These are phyloP conservation scores for Pulveroboletus sp. DNA, from an alignment of 768 basidiomycete species.

Conservation along the genomic window DNA sequence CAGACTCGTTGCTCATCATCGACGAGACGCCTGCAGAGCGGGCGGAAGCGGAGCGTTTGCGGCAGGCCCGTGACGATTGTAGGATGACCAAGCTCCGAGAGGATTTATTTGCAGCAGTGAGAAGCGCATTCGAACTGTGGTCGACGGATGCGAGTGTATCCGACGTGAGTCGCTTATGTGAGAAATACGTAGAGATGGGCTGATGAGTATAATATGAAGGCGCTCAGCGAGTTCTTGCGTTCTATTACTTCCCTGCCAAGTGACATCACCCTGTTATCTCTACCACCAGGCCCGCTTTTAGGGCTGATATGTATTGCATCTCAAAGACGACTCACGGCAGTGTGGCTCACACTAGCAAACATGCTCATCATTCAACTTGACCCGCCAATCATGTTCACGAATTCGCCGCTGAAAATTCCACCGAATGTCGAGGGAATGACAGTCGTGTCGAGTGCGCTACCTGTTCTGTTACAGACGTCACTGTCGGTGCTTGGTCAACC, in stretches of 20 bases:
- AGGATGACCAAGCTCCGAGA: conserved; percentile 60
- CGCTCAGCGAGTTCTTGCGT: conserved; percentile 77
- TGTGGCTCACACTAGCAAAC: conserved; percentile 80
- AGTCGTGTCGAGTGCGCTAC: conserved; percentile 52
- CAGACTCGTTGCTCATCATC: conserved; percentile 60
- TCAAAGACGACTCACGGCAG: conserved; percentile 66
- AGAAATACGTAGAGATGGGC: background rate
- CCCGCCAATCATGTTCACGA: conserved; percentile 48
- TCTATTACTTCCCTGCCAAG: conserved; percentile 78
- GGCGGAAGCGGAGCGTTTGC: conserved; percentile 51
- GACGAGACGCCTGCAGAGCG: conserved; percentile 52
- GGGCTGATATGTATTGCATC: conserved; percentile 70
- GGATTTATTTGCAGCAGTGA: conserved; percentile 56
- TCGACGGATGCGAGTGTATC: conserved; percentile 71
- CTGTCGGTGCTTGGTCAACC: conserved; percentile 49
- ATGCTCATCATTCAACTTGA: conserved; percentile 81
- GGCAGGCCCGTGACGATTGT: conserved; percentile 57
- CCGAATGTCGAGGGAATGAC: conserved; percentile 52
- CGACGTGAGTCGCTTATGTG: conserved; percentile 50
- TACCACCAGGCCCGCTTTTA: conserved; percentile 78
- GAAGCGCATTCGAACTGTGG: conserved; percentile 67
- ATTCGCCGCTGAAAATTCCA: conserved; percentile 42
- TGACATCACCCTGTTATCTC: conserved; percentile 72
- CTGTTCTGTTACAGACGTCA: conserved; percentile 54
- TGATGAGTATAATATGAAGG: conserved; percentile 37